A percentile compares a stretch with the other conserved stretches of the same genome.
phyloP scores from a whole-genome alignment of 805 yeast genomes.

The Zygoascus bituminiphila region DNA sequence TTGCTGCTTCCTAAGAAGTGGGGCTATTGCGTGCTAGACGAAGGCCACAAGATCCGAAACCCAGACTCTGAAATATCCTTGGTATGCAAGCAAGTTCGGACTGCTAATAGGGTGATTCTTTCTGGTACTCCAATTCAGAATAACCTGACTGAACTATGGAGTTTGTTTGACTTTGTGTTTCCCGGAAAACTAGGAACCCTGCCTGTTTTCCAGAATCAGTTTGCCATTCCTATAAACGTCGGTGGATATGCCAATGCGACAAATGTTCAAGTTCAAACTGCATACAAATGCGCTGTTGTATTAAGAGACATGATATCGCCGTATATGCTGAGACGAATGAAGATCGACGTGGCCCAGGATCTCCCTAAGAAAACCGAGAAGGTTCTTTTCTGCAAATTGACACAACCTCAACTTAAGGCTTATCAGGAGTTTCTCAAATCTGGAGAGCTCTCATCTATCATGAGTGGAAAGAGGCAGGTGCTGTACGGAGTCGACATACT shows the following conservation, averaged over 20 bases:
- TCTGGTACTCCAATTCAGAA: constrained; percentile 98
- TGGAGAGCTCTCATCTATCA: constrained; percentile 62
- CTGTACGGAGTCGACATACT: constrained; percentile 83
- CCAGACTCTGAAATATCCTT: constrained; percentile 86
- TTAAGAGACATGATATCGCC: constrained; percentile 85
- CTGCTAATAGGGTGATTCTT: constrained; percentile 77
- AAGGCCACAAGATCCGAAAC: constrained; percentile 93
- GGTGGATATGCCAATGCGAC: constrained; percentile 99
- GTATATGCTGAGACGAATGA: constrained; percentile 75
- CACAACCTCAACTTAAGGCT: constrained; percentile 62
- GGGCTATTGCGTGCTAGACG: constrained; percentile 80
- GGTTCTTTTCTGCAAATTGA: constrained; percentile 85
- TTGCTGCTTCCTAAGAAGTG: constrained; percentile 59
- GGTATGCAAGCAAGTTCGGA: constrained; percentile 73
- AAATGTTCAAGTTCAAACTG: constrained; percentile 91
- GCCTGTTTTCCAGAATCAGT: constrained; percentile 90
- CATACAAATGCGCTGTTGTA: constrained; percentile 91
- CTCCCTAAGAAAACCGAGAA: constrained; percentile 88
- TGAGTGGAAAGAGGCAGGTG: constrained; percentile 70
- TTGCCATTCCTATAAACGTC: constrained; percentile 82
- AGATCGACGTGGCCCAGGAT: constrained; percentile 91
- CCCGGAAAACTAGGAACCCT: constrained; percentile 93
- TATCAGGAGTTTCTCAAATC: constrained; percentile 70
- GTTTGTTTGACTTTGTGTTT: constrained; percentile 86
- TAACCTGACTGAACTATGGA: constrained; percentile 87